Base-by-base conservation (phyloP, 2,329 filamentous ascomycete species). In the Penicillium sp. region DNA sequence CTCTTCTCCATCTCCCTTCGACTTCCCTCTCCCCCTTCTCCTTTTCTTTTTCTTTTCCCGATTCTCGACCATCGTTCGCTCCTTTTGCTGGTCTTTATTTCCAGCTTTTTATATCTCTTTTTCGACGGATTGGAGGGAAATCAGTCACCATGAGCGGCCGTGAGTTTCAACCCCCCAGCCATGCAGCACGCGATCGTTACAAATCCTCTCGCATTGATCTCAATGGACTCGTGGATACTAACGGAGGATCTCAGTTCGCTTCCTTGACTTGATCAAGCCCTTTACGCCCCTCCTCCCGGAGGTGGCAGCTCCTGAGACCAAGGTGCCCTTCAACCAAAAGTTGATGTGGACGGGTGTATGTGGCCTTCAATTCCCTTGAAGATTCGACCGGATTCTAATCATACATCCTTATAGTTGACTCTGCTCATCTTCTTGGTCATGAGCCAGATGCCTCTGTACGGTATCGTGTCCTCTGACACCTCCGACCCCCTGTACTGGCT, bases 401-500 rank as follows among this genome's bases (percentile, higher is more conserved):
- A 52, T 57, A 34, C 54, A 52, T 37, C 42, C 45, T 59, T 55
- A 45, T 53, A 77, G 75, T 83, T 91, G 71, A 97, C 93, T 58
- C 82, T 98, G 63, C 79, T 98, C 72, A 94, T 97, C 77, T 98
- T 98, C 83, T 78, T 98, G 80, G 89, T 98, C 74, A 98, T 98
- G 93, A 96, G 89, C 77, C 93, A 96, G 78, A 97, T 98, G 93
- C 90, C 93, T 57, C 77, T 93, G 54, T 98, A 98, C 77, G 93
- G 93, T 75, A 98, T 98, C 74, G 94, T 98, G 68, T 98, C 93
- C 46, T 98, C 93, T 66, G 87, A 93, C 75, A 96, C 89, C 64
- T 97, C 93, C 52, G 94, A 98, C 77, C 94, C 93, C 62, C 80
- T 98, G 66, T 98, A 98, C 83, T 98, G 93, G 93, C 81, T 98